phyloP scores from a whole-genome alignment of 2,329 filamentous ascomycete species.

The Cadophora gregata region DNA sequence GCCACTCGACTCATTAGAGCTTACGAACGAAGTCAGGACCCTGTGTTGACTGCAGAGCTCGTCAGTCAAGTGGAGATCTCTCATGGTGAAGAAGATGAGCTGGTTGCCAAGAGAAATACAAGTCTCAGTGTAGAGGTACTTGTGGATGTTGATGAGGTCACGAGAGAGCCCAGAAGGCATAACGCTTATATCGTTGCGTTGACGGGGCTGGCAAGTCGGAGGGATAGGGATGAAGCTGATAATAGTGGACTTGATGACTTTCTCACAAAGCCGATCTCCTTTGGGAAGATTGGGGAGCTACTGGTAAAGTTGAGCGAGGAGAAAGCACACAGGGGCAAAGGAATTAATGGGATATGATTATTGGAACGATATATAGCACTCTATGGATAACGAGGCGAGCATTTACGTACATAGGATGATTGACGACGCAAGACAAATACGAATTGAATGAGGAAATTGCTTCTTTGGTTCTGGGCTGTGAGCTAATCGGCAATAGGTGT shows the following conservation, averaged over 20 bases:
- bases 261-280: constrained; percentile 56
- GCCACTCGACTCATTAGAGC: constrained; percentile 54
- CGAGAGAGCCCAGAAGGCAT: not conserved
- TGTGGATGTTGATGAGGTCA: not conserved
- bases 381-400: not conserved
- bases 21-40: constrained; percentile 20
- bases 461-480: too few species aligned
- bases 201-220: constrained; percentile 56
- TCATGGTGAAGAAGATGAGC: not conserved
- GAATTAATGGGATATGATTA: not conserved
- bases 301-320: constrained; percentile 30
- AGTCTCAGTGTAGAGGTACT: not conserved
- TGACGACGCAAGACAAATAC: not conserved
- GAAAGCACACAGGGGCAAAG: constrained; percentile 7
- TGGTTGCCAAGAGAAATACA: not conserved
- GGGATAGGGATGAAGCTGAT: constrained; percentile 55
- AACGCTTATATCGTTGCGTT: constrained; percentile 55
- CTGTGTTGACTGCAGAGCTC: not conserved
- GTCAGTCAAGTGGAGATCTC: not conserved
- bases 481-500: too few species aligned
- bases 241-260: constrained; percentile 61
- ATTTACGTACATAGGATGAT: not conserved
- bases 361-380: not conserved
- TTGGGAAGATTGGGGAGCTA: constrained; percentile 34
- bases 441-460: too few species aligned